Base-by-base conservation (phyloP, 2,329 filamentous ascomycete species). In the Fusarium sarcochroum region DNA sequence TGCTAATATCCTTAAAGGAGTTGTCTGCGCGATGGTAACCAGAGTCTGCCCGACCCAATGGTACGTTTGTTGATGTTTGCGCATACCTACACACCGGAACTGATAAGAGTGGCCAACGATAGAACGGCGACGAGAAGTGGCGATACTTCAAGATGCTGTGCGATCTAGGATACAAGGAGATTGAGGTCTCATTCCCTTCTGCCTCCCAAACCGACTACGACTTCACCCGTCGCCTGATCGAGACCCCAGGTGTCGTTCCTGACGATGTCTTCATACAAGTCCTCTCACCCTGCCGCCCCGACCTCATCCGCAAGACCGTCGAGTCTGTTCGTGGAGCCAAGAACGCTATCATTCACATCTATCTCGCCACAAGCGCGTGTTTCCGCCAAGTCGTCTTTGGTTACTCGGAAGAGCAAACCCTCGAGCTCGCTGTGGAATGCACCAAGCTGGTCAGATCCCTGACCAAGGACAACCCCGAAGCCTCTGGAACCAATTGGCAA, bases 121-220 rank as follows among this genome's bases (percentile, higher is more conserved):
- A 96, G 93, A 96, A 93, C 76, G 93, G 93, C 72, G 93, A 97
- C 48, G 94, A 98, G 85, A 98, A 98, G 83, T 96, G 92, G 89
- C 85, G 86, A 65, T 98, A 94, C 86, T 98, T 98, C 85, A 90
- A 94, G 81, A 97, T 97, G 93, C 89, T 98, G 54, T 89, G 91
- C 75, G 90, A 95, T 65, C 86, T 98, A 49, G 95, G 96, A 73
- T 98, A 97, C 86, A 98, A 98, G 83, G 95, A 98, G 82, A 98
- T 98, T 70, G 95, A 98, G 79, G 91, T 98, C 20, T 96, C 94
- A 6, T 98, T 97, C 82, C 95, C 95, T 49, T 97, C 94, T 1
- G 94, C 95, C 15, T 97, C 94, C 38, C 91, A 97, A 78, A 97
- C 92, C 76, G 96, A 98, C 82, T 98, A 94, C 83, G 93, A 97